Percentiles rank a stretch among this genome's conserved stretches.
phyloP scores from a whole-genome alignment of 2,329 filamentous ascomycete genomes.

The Colletotrichum filicis region DNA sequence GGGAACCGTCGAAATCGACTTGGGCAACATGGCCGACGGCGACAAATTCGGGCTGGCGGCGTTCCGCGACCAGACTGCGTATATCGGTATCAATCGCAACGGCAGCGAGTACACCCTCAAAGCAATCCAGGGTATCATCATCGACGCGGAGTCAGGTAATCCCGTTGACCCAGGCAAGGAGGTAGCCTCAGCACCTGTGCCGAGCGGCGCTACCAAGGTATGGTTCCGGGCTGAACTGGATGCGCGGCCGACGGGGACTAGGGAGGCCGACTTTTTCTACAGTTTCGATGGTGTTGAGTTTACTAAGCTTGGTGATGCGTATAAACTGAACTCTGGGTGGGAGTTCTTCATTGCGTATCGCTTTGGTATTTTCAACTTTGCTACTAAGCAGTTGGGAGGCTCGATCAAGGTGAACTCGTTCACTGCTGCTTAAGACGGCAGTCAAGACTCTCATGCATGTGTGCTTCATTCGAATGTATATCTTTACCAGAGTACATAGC shows the following conservation, averaged over 20 bases:
- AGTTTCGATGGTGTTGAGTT: constrained; percentile 41
- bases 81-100: constrained; percentile 60
- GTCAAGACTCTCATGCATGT: no score
- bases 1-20: constrained; percentile 62
- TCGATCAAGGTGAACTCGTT: constrained; percentile 44
- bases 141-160: constrained; percentile 45
- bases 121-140: constrained; percentile 50
- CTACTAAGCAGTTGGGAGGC: constrained; percentile 55
- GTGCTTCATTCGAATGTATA: no score
- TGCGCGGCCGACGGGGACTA: constrained; percentile 37
- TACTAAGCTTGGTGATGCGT: constrained; percentile 44
- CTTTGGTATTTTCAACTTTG: constrained; percentile 61
- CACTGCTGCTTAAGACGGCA: constrained; percentile 26
- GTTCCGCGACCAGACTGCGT: constrained; percentile 64
- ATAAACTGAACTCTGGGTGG: constrained; percentile 54
- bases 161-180: constrained; percentile 36
- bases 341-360: constrained; percentile 60
- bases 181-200: constrained; percentile 37
- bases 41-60: constrained; percentile 63
- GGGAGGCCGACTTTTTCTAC: constrained; percentile 37
- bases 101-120: constrained; percentile 43
- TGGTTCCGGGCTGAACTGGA: constrained; percentile 41
- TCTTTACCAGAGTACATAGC: no score
- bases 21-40: constrained; percentile 59
- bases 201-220: constrained; percentile 35